Evolutionary conservation across 1,139 yeast genomes (phyloP).

Genomic region (Suhomyces anneliseae): DNA sequence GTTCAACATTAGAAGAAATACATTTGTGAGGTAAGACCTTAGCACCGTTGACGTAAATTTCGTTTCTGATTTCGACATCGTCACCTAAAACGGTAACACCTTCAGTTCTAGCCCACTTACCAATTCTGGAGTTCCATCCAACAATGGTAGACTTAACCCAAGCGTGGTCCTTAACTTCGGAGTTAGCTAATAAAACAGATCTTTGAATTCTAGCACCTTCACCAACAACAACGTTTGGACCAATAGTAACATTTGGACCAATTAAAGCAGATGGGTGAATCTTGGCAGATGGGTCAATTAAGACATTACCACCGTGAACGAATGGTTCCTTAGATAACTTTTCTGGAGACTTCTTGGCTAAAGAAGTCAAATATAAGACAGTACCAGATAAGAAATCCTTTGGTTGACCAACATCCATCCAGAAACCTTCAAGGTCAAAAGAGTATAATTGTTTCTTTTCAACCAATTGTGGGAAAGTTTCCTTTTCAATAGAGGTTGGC

Average conservation of each 20-base stretch:
- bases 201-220: conserved; percentile 99
- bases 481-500: conserved; percentile 99
- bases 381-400: conserved; percentile 98
- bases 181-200: conserved; percentile 89
- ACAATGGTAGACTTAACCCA: conserved; percentile 97
- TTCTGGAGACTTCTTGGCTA: conserved; percentile 77
- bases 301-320: conserved; percentile 90
- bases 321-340: conserved; percentile 64
- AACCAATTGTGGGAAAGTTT: conserved; percentile 96
- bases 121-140: conserved; percentile 99
- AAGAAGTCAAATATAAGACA: conserved; percentile 83
- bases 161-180: conserved; percentile 94
- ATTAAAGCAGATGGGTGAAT: conserved; percentile 91
- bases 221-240: conserved; percentile 94
- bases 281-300: conserved; percentile 93
- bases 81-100: conserved; percentile 98
- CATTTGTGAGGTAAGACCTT: conserved; percentile 98
- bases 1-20: conserved; percentile 93
- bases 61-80: conserved; percentile 97
- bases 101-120: conserved; percentile 99
- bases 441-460: conserved; percentile 88
- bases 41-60: conserved; percentile 98
- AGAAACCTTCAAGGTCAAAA: conserved; percentile 97
- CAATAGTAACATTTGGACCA: conserved; percentile 98
- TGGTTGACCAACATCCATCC: conserved; percentile 99